phyloP scores from a whole-genome alignment of 2,329 filamentous ascomycete genomes.

The Claviceps purpurea region DNA sequence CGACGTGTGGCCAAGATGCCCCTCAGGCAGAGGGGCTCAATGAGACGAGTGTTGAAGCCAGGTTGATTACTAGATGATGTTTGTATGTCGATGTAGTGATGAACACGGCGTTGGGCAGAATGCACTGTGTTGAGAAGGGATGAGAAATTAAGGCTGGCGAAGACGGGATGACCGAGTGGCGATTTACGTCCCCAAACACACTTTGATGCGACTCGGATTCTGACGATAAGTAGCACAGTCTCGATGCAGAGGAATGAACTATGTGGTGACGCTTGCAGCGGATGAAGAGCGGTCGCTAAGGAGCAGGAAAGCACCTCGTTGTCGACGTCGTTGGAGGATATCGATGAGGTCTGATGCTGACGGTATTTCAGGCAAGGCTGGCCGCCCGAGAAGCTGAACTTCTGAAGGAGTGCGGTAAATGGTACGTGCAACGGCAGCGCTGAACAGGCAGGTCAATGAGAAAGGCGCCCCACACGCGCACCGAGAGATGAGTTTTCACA shows the following conservation, averaged over 20 bases:
- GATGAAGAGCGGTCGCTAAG: constrained; percentile 2
- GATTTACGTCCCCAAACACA: constrained; percentile 5
- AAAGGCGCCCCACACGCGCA: not conserved
- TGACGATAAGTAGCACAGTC: not conserved
- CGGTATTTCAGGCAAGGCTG: constrained; percentile 15
- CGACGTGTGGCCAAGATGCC: constrained; percentile 3
- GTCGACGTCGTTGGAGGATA: constrained; percentile 4
- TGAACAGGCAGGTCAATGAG: not conserved
- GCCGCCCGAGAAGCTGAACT: constrained; percentile 2
- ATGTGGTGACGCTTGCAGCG: constrained; percentile 4
- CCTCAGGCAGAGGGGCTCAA: constrained; percentile 7
- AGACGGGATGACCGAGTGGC: constrained; percentile 6
- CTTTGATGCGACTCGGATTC: not conserved
- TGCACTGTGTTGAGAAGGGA: not conserved
- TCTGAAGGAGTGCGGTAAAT: constrained; percentile 2
- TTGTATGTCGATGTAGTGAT: not conserved
- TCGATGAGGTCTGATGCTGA: constrained; percentile 6
- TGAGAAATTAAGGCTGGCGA: not conserved
- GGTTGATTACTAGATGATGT: not conserved
- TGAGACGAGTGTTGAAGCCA: constrained; percentile 3
- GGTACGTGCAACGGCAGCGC: constrained; percentile 1
- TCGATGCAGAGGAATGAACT: not conserved
- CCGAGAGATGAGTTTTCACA: not conserved
- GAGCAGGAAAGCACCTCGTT: constrained; percentile 4
- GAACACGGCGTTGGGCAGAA: not conserved